Conservation (phyloP, 1,284 basidiomycete genomes). For the Fistulina hepatica region DNA sequence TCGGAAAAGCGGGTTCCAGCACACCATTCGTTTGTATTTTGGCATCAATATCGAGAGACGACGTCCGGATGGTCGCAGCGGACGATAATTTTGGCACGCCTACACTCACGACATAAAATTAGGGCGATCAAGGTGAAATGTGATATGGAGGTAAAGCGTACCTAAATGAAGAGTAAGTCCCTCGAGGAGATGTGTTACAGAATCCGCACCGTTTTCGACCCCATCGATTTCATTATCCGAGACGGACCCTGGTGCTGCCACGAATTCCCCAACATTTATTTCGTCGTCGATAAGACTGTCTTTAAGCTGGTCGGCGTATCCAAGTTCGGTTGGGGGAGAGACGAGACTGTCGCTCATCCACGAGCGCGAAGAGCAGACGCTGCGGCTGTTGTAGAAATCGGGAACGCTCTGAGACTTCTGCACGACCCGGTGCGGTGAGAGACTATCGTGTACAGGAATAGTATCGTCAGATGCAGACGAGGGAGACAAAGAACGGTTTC, state of each 20-base stretch:
- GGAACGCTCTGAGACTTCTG: slow-evolving; percentile 3
- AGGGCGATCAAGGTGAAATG: no score
- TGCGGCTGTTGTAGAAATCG: slow-evolving; percentile 10
- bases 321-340: slow-evolving; percentile 25
- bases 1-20: no score
- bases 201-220: neutral
- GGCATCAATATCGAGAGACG: no score
- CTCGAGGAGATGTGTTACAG: no score
- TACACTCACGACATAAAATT: no score
- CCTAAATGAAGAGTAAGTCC: no score
- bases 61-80: no score
- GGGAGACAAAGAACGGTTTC: neutral
- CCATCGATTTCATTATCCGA: slow-evolving; percentile 5
- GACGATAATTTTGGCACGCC: no score
- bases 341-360: slow-evolving; percentile 37
- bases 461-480: neutral
- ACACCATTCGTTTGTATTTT: no score
- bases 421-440: slow-evolving; percentile 6
- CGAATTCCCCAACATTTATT: neutral
- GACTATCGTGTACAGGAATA: neutral
- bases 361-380: slow-evolving; percentile 15
- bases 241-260: neutral
- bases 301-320: neutral
- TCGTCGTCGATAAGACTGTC: neutral
- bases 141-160: no score